These are phyloP conservation scores for Penicillium malachiteum DNA, from an alignment of 495 filamentous ascomycete genomes.

Conservation along the genomic window DNA sequence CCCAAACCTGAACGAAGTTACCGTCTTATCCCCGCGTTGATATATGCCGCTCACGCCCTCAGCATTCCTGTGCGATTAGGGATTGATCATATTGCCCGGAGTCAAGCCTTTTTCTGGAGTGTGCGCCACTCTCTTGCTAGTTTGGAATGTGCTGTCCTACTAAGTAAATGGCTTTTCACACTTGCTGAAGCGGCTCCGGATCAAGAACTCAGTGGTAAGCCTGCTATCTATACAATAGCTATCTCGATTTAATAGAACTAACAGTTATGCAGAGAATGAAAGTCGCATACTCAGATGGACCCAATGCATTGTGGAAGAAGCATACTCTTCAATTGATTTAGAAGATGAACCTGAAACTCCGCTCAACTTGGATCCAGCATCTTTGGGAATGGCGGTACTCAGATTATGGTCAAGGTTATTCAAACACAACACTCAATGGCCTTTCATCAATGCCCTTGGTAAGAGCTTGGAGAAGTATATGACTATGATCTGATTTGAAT, in stretches of 20 bases:
- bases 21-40: conserved; percentile 37
- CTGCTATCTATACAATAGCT: background rate
- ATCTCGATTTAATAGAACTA: background rate
- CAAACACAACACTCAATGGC: conserved; percentile 39
- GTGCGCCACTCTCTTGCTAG: conserved; percentile 49
- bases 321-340: conserved; percentile 37
- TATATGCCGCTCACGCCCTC: conserved; percentile 40
- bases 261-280: conserved; percentile 33
- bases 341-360: conserved; percentile 29
- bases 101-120: conserved; percentile 50
- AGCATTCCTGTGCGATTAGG: conserved; percentile 41
- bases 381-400: conserved; percentile 34
- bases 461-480: conserved; percentile 37
- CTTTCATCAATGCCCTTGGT: conserved; percentile 41
- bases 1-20: conserved; percentile 38
- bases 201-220: conserved; percentile 34
- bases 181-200: conserved; percentile 31
- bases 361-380: conserved; percentile 25
- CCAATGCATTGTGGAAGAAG: conserved; percentile 38
- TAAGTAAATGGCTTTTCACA: conserved; percentile 50
- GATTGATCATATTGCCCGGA: conserved; percentile 45
- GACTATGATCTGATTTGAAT: conserved; percentile 24
- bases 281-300: conserved; percentile 40
- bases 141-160: conserved; percentile 47
- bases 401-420: conserved; percentile 41